Conservation (phyloP, 257 asterid species). For the Nicotiana paniculata region DNA sequence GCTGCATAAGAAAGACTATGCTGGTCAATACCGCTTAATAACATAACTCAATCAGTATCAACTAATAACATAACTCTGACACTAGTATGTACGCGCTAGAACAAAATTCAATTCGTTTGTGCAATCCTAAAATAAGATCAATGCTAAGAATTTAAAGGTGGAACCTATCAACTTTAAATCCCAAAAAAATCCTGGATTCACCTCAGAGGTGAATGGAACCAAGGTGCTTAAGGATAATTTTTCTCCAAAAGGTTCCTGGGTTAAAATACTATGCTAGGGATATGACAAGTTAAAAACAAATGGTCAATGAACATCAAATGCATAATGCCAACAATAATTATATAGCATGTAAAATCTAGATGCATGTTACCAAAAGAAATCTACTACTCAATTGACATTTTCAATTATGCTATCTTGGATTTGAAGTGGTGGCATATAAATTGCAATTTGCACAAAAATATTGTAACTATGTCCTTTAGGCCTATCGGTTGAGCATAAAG, state of each 20-base stretch:
- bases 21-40: background rate
- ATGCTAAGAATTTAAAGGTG: too few species aligned
- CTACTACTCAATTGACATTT: background rate
- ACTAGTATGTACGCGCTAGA: background rate
- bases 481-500: background rate
- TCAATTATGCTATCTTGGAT: background rate
- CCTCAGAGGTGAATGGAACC: background rate
- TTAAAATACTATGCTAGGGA: background rate
- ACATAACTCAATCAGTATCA: background rate
- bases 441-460: background rate
- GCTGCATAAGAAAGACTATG: constrained; percentile 46
- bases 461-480: background rate
- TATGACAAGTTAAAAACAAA: background rate
- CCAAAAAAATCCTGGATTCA: too few species aligned
- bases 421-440: background rate
- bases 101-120: background rate
- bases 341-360: background rate
- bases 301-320: background rate
- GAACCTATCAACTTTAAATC: too few species aligned
- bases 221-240: background rate
- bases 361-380: background rate
- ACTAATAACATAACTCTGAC: background rate
- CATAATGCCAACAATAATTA: background rate
- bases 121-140: background rate
- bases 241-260: too few species aligned